These are phyloP conservation scores for Opeltia flavorubescens DNA, from an alignment of 495 filamentous ascomycete species.

Conservation along the genomic window DNA sequence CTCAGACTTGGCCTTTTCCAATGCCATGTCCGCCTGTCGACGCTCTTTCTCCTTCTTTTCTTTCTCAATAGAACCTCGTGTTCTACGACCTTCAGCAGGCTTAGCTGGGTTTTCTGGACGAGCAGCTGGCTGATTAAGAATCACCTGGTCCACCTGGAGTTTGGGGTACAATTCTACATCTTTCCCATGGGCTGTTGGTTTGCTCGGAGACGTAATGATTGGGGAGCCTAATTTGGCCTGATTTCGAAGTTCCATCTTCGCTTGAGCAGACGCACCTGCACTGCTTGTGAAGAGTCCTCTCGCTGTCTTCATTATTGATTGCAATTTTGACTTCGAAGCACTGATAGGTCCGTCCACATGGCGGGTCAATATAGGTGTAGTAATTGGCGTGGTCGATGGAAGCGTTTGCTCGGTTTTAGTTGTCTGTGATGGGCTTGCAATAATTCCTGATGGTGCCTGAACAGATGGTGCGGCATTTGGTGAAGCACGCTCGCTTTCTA, in stretches of 20 bases:
- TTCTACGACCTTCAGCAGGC: constrained; percentile 40
- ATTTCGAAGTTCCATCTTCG: constrained; percentile 40
- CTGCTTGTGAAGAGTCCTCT: constrained; percentile 72
- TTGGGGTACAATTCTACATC: neutral
- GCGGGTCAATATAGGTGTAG: constrained; percentile 48
- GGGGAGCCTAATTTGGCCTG: neutral
- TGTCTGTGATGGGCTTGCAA: neutral
- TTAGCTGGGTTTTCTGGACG: constrained; percentile 15
- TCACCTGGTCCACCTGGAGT: neutral
- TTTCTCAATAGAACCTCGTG: constrained; percentile 61
- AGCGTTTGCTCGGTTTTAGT: neutral
- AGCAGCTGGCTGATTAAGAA: neutral
- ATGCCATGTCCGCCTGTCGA: constrained; percentile 19
- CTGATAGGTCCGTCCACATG: constrained; percentile 67
- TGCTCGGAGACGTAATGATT: neutral
- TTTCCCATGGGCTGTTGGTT: neutral
- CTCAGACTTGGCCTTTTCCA: neutral
- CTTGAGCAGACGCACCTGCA: constrained; percentile 62
- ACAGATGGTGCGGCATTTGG: neutral
- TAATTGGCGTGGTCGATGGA: constrained; percentile 49
- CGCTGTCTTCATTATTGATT: constrained; percentile 74
- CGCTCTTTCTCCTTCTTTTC: constrained; percentile 49
- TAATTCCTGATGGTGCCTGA: neutral
- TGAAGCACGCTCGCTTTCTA: neutral
- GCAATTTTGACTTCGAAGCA: constrained; percentile 75